Evolutionary conservation across 2,329 filamentous ascomycete genomes (phyloP).

Genomic region (Trichoderma semiorbis): DNA sequence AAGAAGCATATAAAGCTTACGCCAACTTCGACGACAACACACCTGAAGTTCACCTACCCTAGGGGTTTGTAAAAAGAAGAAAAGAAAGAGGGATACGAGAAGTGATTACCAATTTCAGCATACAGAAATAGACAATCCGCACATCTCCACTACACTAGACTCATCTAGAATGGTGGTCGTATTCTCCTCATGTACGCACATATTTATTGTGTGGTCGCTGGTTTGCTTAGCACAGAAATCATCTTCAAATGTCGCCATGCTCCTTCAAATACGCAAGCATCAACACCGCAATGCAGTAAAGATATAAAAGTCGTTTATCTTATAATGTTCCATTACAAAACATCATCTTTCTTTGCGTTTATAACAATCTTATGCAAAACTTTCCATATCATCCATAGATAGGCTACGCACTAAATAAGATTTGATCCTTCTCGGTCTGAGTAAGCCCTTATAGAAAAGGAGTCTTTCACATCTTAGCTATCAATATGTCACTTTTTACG

Average conservation of each 20-base stretch:
- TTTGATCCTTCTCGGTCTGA: neutral
- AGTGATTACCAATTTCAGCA: neutral
- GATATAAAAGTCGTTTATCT: neutral
- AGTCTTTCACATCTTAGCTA: neutral
- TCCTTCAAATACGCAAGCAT: neutral
- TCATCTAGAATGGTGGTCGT: neutral
- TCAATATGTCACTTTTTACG: neutral
- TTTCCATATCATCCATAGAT: neutral
- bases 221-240: neutral
- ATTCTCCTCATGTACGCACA: neutral
- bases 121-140: neutral
- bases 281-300: neutral
- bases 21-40: neutral
- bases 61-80: neutral
- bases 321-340: neutral
- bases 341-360: neutral
- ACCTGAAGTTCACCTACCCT: neutral
- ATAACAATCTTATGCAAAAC: neutral
- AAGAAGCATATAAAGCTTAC: neutral
- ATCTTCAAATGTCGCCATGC: neutral
- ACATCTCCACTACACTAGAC: neutral
- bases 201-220: neutral
- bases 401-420: neutral
- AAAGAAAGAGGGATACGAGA: neutral
- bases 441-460: neutral